Evolutionary conservation across 139 green algal species (phyloP).

Genomic region (Chlamydomonas urium): DNA sequence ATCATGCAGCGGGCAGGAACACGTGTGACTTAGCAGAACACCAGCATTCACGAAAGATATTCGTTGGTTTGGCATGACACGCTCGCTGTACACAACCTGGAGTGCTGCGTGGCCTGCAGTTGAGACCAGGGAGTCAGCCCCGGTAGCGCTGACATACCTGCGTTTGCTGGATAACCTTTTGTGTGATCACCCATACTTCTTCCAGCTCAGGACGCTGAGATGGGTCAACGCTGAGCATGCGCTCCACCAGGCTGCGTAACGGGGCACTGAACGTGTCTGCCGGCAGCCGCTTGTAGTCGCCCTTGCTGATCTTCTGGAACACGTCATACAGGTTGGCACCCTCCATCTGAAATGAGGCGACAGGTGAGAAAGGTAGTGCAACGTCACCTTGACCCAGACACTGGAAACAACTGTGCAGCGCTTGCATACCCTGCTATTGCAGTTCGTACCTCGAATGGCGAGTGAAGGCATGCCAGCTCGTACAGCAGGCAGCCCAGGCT

Average conservation of each 20-base stretch:
- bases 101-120: too few relatives aligned
- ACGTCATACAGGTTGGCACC: conserved; percentile 56
- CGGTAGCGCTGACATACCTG: too few relatives aligned
- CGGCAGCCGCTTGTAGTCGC: conserved; percentile 44
- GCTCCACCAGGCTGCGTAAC: conserved; percentile 31
- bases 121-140: too few relatives aligned
- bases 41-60: too few relatives aligned
- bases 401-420: too few relatives aligned
- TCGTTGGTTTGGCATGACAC: too few relatives aligned
- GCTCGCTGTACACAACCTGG: too few relatives aligned
- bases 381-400: too few relatives aligned
- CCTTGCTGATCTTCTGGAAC: conserved; percentile 51
- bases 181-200: conserved; percentile 29
- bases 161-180: not conserved
- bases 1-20: too few relatives aligned
- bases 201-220: conserved; percentile 37
- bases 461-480: conserved; percentile 48
- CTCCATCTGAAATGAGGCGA: conserved; percentile 36
- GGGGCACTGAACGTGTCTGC: conserved; percentile 41
- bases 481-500: conserved; percentile 57
- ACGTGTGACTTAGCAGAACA: too few relatives aligned
- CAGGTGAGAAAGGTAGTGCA: too few relatives aligned
- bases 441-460: conserved; percentile 50
- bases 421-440: too few relatives aligned
- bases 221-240: conserved; percentile 47